Conservation (phyloP, 495 filamentous ascomycete species). For the Pyrenopolyporus hunteri region DNA sequence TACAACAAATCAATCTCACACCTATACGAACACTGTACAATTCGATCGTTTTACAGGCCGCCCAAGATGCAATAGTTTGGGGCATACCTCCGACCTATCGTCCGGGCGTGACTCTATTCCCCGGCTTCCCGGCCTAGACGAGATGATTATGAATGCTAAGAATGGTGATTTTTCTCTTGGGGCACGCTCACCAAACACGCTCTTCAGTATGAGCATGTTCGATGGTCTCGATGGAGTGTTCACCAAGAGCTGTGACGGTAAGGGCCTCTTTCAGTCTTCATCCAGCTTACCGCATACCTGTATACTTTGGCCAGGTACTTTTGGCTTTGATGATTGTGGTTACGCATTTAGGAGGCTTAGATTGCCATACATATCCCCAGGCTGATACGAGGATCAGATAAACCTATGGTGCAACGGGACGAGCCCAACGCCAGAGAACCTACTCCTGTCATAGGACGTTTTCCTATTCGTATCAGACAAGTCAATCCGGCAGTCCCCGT, state of each 20-base stretch:
- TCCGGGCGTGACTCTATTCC: slow-evolving; percentile 14
- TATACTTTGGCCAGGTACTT: not conserved
- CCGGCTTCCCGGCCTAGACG: slow-evolving; percentile 27
- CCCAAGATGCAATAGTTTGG: slow-evolving; percentile 16
- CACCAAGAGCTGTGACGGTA: slow-evolving; percentile 5
- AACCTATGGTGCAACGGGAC: not conserved
- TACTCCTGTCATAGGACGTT: not conserved
- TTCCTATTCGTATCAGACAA: slow-evolving; percentile 10
- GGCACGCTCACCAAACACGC: slow-evolving; percentile 7
- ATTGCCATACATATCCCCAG: not conserved
- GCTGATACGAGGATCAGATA: slow-evolving; percentile 4
- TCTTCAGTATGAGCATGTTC: slow-evolving; percentile 27
- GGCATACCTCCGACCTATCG: slow-evolving; percentile 7
- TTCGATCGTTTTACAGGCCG: not conserved
- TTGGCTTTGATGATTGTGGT: not conserved
- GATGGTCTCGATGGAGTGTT: slow-evolving; percentile 6
- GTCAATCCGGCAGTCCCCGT: not conserved
- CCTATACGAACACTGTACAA: not conserved
- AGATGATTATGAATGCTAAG: slow-evolving; percentile 10
- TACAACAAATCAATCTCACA: slow-evolving; percentile 4
- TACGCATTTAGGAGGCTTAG: not conserved
- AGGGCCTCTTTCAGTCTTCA: not conserved
- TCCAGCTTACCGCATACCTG: not conserved
- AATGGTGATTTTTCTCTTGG: not conserved
- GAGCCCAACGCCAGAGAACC: not conserved